Evolutionary conservation across 345 rosid species (phyloP), one percentile per base, ranked within the genome.

Genomic region (Gossypium herbaceum): DNA sequence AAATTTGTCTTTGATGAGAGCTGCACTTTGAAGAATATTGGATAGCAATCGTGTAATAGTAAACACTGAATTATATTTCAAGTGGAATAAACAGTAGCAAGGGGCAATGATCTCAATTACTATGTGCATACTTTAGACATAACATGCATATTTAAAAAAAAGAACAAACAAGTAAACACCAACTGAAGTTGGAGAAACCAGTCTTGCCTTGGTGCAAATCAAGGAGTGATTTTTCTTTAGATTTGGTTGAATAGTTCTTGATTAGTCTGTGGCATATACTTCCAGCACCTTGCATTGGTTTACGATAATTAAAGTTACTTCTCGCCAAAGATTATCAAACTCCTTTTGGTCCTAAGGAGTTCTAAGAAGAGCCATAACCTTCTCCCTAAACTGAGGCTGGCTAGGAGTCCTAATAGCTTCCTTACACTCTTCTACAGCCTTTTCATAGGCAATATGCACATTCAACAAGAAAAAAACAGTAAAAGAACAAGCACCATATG

Each of bases 341-440:
- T 92, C 94, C 0, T 29, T 9, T 62, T 3, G 12, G 54, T 87
- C 80, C 79, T 77, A 94, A 1, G 93, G 94, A 78, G 56, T 66
- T 77, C 44, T 84, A 64, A 94, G 90, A 47, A 52, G 22, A 62
- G 81, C 79, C 56, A 79, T 43, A n/a, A 90, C 89, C 75, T 76
- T 73, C 77, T 80, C 81, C 80, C 94, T 82, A 73, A 85, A 92
- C 43, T 51, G 65, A 54, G 90, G 84, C 57, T 45, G 60, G 6
- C 73, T 63, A 55, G 58, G 43, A 59, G 45, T 61, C 56, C 68
- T 65, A 50, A 34, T 15, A 52, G 34, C 16, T 39, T 45, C 76
- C 29, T 47, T 72, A 19, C 43, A 72, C 29, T 71, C 84, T 51
- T 71, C 79, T 9, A 75, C 84, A 75, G 74, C 81, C 80, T 69